Conservation (phyloP, 1,139 yeast genomes). For the Yamadazyma oceani region DNA sequence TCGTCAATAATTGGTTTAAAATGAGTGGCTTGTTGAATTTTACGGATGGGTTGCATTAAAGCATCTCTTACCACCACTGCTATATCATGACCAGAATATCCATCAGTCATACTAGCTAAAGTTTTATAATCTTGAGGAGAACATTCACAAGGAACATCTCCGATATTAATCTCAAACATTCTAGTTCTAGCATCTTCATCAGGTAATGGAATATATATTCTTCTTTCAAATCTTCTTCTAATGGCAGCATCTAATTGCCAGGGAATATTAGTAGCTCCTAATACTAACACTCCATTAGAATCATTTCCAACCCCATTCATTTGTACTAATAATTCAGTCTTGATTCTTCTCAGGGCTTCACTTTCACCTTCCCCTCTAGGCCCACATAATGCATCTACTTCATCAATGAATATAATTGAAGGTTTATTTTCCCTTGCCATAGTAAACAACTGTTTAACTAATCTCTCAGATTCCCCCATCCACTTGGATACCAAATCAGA, state of each 20-base stretch:
- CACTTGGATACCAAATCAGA: constrained; percentile 94
- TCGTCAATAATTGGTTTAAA: constrained; percentile 59
- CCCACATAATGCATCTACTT: constrained; percentile 96
- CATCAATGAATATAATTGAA: constrained; percentile 93
- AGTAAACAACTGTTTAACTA: constrained; percentile 88
- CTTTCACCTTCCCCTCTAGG: constrained; percentile 98
- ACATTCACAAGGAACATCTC: constrained; percentile 82
- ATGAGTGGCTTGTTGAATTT: constrained; percentile 95
- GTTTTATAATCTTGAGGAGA: constrained; percentile 70
- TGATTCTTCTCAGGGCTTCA: constrained; percentile 94
- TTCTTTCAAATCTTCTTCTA: constrained; percentile 91
- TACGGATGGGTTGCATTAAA: constrained; percentile 94
- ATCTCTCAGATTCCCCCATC: constrained; percentile 98
- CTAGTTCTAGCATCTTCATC: constrained; percentile 86
- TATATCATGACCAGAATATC: constrained; percentile 96
- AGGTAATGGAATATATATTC: constrained; percentile 94
- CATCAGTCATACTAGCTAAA: constrained; percentile 92
- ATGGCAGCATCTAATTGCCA: constrained; percentile 99
- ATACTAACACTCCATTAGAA: constrained; percentile 84
- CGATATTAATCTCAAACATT: constrained; percentile 94
- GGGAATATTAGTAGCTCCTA: constrained; percentile 98
- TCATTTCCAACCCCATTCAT: constrained; percentile 99
- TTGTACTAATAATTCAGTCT: constrained; percentile 93
- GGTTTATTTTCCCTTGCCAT: constrained; percentile 98
- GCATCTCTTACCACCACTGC: constrained; percentile 98